Evolutionary conservation across 2,329 filamentous ascomycete genomes (phyloP).

Genomic region (Cadophora sp.): DNA sequence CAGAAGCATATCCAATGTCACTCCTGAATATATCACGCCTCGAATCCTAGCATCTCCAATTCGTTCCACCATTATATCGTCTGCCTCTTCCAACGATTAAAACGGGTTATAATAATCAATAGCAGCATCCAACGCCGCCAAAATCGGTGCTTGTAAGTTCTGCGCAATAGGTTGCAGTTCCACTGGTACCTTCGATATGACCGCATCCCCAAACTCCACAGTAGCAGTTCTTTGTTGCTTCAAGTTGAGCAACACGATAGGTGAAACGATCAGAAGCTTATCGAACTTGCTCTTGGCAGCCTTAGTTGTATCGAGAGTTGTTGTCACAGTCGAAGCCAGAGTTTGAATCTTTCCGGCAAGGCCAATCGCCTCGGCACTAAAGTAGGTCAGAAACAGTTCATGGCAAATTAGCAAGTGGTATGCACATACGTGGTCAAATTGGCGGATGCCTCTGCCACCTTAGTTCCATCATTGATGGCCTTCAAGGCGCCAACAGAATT

Average conservation of each 20-base stretch:
- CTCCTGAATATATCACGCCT: neutral
- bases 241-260: constrained; percentile 52
- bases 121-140: constrained; percentile 31
- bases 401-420: neutral
- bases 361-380: neutral
- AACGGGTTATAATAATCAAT: constrained; percentile 28
- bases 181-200: constrained; percentile 30
- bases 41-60: neutral
- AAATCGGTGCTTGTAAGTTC: constrained; percentile 48
- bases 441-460: constrained; percentile 1
- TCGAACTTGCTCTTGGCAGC: constrained; percentile 53
- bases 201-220: constrained; percentile 31
- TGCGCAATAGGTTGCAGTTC: constrained; percentile 30
- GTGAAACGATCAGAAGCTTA: constrained; percentile 47
- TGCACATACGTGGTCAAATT: neutral
- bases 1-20: neutral
- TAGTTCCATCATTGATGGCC: neutral
- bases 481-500: neutral
- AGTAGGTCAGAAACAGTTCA: neutral
- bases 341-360: neutral
- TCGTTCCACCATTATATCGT: neutral
- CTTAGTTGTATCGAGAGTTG: constrained; percentile 25
- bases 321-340: constrained; percentile 22
- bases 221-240: constrained; percentile 50
- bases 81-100: neutral